Conservation (phyloP, 768 basidiomycete species). For the Termitomyces bulborhizus region DNA sequence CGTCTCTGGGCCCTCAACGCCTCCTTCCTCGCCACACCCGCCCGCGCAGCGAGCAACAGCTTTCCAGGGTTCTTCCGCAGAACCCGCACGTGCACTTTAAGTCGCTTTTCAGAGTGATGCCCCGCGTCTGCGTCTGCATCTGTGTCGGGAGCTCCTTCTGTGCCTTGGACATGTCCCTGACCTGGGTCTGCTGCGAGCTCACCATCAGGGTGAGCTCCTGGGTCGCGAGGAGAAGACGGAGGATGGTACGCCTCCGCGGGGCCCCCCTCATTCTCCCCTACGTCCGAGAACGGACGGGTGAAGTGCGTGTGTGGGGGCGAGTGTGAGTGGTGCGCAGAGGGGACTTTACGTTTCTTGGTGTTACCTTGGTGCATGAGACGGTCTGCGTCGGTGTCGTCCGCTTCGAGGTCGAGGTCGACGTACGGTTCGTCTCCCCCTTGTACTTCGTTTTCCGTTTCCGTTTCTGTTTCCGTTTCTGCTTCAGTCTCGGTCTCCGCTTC, state of each 20-base stretch:
- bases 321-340: constrained; percentile 36
- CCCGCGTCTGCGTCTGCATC: no score
- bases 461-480: no score
- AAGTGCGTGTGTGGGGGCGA: background rate
- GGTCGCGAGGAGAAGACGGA: background rate
- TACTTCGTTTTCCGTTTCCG: no score
- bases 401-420: constrained; percentile 29
- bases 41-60: background rate
- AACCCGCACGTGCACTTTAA: background rate
- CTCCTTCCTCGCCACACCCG: constrained; percentile 3
- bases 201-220: no score
- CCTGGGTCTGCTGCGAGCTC: no score
- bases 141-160: no score
- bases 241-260: background rate
- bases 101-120: no score
- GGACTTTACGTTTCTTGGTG: constrained; percentile 86
- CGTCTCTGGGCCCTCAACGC: background rate
- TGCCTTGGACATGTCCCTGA: no score
- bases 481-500: no score
- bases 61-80: background rate
- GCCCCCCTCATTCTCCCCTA: no score
- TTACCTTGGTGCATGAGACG: constrained; percentile 74
- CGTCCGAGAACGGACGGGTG: no score
- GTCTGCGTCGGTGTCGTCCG: constrained; percentile 43
- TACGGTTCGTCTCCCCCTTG: background rate